Percentiles rank a stretch among this genome's conserved stretches.
Conservation (phyloP, 1,284 basidiomycete genomes). For the Boletellus deceptivus region DNA sequence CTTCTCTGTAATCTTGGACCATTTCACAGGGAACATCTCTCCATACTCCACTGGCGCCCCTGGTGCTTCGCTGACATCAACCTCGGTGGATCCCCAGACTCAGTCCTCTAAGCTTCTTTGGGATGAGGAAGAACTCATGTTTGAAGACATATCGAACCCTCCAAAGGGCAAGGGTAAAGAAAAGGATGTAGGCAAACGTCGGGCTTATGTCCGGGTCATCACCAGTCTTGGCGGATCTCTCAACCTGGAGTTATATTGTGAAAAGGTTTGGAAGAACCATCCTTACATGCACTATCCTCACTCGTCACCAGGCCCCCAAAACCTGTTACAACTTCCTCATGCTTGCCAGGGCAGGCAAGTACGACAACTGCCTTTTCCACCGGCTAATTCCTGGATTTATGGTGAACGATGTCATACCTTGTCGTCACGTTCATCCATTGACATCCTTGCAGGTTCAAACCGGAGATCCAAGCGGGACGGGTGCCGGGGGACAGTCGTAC, state of each 20-base stretch:
- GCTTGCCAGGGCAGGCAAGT: constrained; percentile 87
- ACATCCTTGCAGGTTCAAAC: constrained; percentile 72
- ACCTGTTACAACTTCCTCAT: constrained; percentile 98
- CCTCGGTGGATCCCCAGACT: constrained; percentile 81
- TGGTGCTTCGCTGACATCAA: constrained; percentile 92
- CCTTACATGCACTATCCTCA: background rate
- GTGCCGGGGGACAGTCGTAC: constrained; percentile 88
- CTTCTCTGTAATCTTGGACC: constrained; percentile 7
- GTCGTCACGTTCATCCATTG: background rate
- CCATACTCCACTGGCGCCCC: constrained; percentile 89
- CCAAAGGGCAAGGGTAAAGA: constrained; percentile 83
- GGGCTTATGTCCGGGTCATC: constrained; percentile 87
- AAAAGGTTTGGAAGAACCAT: constrained; percentile 54
- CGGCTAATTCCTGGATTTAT: constrained; percentile 96
- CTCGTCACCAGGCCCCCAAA: constrained; percentile 74
- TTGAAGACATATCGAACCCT: constrained; percentile 79
- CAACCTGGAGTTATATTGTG: constrained; percentile 90
- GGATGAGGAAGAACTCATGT: constrained; percentile 95
- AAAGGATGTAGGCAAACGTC: constrained; percentile 86
- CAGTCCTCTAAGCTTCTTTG: constrained; percentile 80
- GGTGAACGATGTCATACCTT: constrained; percentile 46
- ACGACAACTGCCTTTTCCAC: constrained; percentile 89
- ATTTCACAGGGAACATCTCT: constrained; percentile 77
- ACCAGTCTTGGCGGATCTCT: constrained; percentile 87
- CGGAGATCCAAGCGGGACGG: constrained; percentile 95